A percentile compares a stretch with the other conserved stretches of the same genome.
Conservation (phyloP, 768 basidiomycete species). For the Kwoniella bestiolae region DNA sequence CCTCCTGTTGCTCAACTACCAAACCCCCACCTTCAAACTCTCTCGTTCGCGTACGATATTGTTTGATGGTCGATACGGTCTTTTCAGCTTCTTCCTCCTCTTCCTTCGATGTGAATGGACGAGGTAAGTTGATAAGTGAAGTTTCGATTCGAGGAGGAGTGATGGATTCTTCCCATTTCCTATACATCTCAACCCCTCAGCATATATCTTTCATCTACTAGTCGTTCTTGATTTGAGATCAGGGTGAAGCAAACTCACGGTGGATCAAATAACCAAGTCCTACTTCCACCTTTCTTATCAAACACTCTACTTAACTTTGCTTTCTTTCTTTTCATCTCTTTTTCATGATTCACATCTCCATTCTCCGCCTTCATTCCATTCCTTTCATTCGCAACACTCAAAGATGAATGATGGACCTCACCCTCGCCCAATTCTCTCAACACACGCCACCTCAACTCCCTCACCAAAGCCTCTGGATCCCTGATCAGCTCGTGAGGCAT, state of each 20-base stretch:
- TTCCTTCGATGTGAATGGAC: constrained; percentile 2
- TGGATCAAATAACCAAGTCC: constrained; percentile 30
- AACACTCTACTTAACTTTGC: constrained; percentile 8
- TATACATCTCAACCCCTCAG: not conserved
- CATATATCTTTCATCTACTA: not conserved
- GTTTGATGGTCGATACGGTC: constrained; percentile 15
- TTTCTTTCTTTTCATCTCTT: constrained; percentile 23
- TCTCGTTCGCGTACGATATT: constrained; percentile 21
- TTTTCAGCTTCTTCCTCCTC: constrained; percentile 9
- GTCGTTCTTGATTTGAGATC: no score
- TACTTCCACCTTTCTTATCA: constrained; percentile 11
- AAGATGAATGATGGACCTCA: not conserved
- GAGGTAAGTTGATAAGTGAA: not conserved
- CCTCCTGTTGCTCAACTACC: constrained; percentile 34
- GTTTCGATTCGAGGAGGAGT: constrained; percentile 2
- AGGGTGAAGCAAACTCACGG: constrained; percentile 26
- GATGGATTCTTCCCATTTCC: constrained; percentile 4
- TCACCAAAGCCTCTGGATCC: constrained; percentile 76
- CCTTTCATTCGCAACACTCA: not conserved
- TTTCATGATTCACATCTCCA: not conserved
- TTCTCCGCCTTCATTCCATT: not conserved
- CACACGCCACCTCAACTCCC: constrained; percentile 84
- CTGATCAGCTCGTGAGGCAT: constrained; percentile 80
- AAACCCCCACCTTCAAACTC: constrained; percentile 25
- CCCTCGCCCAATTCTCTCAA: constrained; percentile 53